Conservation (phyloP, 176 grass and related monocot species). For the Avena atlantica region DNA sequence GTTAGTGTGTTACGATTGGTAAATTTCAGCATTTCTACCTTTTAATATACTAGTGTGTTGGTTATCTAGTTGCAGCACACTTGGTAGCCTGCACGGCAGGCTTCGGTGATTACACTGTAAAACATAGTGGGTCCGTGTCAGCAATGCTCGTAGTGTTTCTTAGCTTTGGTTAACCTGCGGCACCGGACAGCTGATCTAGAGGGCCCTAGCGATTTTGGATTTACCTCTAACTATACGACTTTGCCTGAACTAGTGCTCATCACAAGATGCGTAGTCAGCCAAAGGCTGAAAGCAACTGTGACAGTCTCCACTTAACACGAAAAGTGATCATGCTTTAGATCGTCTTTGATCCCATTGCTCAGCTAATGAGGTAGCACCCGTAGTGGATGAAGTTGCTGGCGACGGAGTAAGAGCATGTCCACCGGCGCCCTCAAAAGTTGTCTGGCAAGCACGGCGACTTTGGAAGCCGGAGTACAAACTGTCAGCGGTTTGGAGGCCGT, state of each 20-base stretch:
- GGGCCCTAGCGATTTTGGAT: not conserved
- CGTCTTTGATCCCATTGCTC: slow-evolving; percentile 6
- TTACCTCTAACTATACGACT: not conserved
- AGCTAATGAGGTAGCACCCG: not conserved
- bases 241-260: not conserved
- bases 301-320: not conserved
- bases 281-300: slow-evolving; percentile 4
- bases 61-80: slow-evolving; percentile 41
- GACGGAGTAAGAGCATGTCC: not conserved
- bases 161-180: not conserved
- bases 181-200: not conserved
- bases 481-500: too few relatives aligned
- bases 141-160: not conserved
- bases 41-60: slow-evolving; percentile 3
- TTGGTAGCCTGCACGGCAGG: slow-evolving; percentile 6
- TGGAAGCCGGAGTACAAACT: too few relatives aligned
- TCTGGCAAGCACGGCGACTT: too few relatives aligned
- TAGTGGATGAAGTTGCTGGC: slow-evolving; percentile 28
- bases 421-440: too few relatives aligned
- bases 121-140: not conserved
- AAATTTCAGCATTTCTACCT: not conserved
- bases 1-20: not conserved
- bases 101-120: not conserved
- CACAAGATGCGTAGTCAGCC: not conserved
- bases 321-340: slow-evolving; percentile 25